These are phyloP conservation scores for Alternaria triticina DNA, from an alignment of 2,329 filamentous ascomycete species.

Conservation along the genomic window DNA sequence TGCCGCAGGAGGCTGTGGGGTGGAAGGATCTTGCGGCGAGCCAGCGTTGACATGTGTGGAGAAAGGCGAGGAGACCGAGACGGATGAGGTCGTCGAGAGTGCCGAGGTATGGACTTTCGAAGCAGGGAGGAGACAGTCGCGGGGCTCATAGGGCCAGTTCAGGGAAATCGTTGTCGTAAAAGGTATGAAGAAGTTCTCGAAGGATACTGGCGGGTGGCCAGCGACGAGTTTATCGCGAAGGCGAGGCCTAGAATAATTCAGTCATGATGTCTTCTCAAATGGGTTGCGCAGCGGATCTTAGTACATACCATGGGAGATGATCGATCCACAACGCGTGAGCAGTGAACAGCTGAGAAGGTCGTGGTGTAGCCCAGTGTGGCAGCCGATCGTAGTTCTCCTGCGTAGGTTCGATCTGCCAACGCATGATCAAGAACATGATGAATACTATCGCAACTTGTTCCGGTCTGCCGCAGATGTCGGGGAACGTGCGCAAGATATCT, in stretches of 20 bases:
- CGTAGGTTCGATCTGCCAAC: conserved; percentile 81
- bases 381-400: conserved; percentile 79
- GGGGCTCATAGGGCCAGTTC: conserved; percentile 84
- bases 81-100: conserved; percentile 32
- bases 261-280: conserved; percentile 3
- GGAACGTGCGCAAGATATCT: conserved; percentile 84
- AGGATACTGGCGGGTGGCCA: conserved; percentile 64
- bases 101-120: conserved; percentile 30
- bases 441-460: conserved; percentile 84
- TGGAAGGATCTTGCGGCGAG: conserved; percentile 33
- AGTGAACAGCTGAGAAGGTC: conserved; percentile 68
- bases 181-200: conserved; percentile 83
- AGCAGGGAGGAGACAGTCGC: conserved; percentile 68
- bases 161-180: conserved; percentile 77
- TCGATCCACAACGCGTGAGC: conserved; percentile 84
- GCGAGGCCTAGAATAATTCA: conserved; percentile 56
- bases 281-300: not conserved
- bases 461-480: conserved; percentile 76
- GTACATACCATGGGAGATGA: conserved; percentile 70
- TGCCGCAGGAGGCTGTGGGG: conserved; percentile 22
- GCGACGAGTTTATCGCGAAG: conserved; percentile 73
- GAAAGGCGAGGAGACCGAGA: conserved; percentile 35
- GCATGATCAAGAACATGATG: conserved; percentile 84
- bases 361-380: conserved; percentile 74
- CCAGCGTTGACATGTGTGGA: conserved; percentile 39